phyloP scores from a whole-genome alignment of 1,284 basidiomycete genomes.

The Rhodotorula sp. region DNA sequence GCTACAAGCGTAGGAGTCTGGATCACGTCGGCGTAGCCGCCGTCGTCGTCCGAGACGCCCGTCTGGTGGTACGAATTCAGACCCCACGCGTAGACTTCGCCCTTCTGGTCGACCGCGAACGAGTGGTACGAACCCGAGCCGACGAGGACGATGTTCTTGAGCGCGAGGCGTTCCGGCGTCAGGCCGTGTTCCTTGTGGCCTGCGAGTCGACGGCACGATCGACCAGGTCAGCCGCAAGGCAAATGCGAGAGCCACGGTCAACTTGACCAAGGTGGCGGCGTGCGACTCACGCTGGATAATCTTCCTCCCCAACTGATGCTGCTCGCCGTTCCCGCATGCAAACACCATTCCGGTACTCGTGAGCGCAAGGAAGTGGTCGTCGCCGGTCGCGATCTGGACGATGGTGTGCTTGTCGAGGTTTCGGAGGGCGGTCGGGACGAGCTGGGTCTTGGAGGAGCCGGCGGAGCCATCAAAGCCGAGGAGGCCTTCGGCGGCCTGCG shows the following conservation, averaged over 20 bases:
- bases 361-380: constrained; percentile 82
- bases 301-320: constrained; percentile 40
- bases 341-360: constrained; percentile 80
- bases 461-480: constrained; percentile 75
- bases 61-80: constrained; percentile 75
- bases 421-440: constrained; percentile 52
- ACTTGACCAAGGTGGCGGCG: neutral
- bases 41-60: constrained; percentile 58
- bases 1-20: constrained; percentile 68
- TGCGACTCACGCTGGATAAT: constrained; percentile 62
- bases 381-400: constrained; percentile 71
- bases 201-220: neutral
- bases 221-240: neutral
- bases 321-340: constrained; percentile 75
- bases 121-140: constrained; percentile 82
- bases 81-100: constrained; percentile 87
- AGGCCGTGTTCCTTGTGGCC: constrained; percentile 78
- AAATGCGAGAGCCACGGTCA: neutral
- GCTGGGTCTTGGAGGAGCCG: constrained; percentile 51
- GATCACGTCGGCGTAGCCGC: constrained; percentile 58
- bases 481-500: constrained; percentile 67
- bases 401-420: constrained; percentile 59
- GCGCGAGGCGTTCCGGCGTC: constrained; percentile 71
- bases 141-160: constrained; percentile 72
- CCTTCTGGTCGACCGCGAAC: constrained; percentile 79